Base-by-base conservation (phyloP, 129 eudicot species). In the Arctium lappa region DNA sequence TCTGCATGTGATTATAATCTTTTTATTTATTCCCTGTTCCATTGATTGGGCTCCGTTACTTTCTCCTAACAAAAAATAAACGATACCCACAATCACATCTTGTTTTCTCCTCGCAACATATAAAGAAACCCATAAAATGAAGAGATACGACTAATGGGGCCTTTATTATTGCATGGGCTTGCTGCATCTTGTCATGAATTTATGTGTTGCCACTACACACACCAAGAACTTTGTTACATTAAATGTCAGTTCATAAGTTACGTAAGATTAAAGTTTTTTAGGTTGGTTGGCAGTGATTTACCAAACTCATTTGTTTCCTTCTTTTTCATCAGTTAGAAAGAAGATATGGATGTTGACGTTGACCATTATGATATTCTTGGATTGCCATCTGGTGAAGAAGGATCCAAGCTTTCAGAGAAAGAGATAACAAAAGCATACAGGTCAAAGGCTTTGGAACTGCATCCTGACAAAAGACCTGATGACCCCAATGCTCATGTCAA, bases 331-430 rank as follows among this genome's bases (percentile, higher is more conserved):
- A 79, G 87, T 56, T 80, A 82, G 60, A 83, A 34, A 75, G 60
- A 79, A 74, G 84, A 74, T 16, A 90, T 92, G 93, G 97, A 94
- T 80, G 73, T 30, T 2, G 97, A 95, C 39, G 63, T 91, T 0
- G 98, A 96, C 79, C 97, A 93, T 60, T 91, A 96, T 18, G 66
- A 3, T 7, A 68, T 90, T 36, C 85, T 91, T 34, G 99, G 97
- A 12, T 78, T 95, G 76, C 93, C 97, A 6, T 88, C 95, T 5
- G 97, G 99, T 30, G 94, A 92, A 78, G 89, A 93, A 82, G 97
- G 97, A 18, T 89, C 95, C 9, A 90, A 86, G 77, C 95, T 96
- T 34, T 71, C 95, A 0, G 90, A 86, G 22, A 87, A 90, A 80
- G 97, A 93, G 32, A 96, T 93, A 27, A 69, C 88, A 40, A 96